These are phyloP conservation scores for Lasiodiplodia sp. DNA, from an alignment of 2,329 filamentous ascomycete species.

Conservation along the genomic window DNA sequence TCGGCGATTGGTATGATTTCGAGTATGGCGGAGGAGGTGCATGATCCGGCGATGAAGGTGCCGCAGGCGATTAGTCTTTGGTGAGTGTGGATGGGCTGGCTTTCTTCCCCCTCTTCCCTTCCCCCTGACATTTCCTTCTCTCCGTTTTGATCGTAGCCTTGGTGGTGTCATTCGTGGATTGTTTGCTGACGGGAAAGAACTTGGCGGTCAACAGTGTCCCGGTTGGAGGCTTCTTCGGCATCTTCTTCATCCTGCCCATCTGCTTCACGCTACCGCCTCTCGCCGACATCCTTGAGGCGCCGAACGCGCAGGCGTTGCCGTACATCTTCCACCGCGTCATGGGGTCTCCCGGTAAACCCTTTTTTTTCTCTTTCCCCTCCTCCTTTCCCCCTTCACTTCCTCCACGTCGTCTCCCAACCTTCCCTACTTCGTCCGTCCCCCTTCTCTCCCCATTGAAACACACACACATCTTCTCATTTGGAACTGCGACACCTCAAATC, in stretches of 20 bases:
- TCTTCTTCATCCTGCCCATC: constrained; percentile 65
- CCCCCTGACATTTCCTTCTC: too few relatives aligned
- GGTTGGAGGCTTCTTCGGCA: constrained; percentile 60
- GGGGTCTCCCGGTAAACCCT: constrained; percentile 40
- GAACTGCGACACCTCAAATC: too few relatives aligned
- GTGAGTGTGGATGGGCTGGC: constrained; percentile 41
- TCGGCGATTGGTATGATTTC: constrained; percentile 8
- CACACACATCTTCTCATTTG: too few relatives aligned
- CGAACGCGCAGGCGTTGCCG: constrained; percentile 57
- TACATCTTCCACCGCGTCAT: constrained; percentile 60
- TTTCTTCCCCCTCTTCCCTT: constrained; percentile 37
- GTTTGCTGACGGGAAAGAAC: constrained; percentile 51
- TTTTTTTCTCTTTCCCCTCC: constrained; percentile 37
- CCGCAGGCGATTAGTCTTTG: constrained; percentile 57
- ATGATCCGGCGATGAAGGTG: constrained; percentile 43
- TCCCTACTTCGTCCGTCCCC: too few relatives aligned
- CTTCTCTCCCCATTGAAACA: too few relatives aligned
- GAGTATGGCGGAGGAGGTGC: constrained; percentile 41
- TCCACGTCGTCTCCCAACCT: too few relatives aligned
- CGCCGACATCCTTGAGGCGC: constrained; percentile 54
- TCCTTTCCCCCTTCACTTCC: too few relatives aligned
- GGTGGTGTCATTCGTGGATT: constrained; percentile 41
- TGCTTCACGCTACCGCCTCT: constrained; percentile 59
- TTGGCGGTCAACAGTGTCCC: constrained; percentile 58
- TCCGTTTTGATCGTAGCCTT: too few relatives aligned